Evolutionary conservation across 2,329 filamentous ascomycete genomes (phyloP).

Genomic region (Aspergillus sp.): DNA sequence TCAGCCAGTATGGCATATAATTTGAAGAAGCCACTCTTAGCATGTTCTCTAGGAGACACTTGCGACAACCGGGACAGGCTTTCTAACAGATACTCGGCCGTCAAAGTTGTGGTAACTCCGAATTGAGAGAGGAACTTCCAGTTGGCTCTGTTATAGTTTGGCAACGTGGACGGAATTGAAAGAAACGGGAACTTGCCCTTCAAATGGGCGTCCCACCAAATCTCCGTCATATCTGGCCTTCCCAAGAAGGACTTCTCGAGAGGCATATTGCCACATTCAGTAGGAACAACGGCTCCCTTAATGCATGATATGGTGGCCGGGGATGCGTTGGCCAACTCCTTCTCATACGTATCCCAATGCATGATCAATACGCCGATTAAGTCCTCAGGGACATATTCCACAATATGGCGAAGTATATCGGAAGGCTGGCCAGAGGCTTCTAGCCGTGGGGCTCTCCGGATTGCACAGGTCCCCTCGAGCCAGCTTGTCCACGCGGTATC

Average conservation of each 20-base stretch:
- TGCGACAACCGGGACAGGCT: neutral
- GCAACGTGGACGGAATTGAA: neutral
- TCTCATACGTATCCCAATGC: neutral
- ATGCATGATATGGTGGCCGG: neutral
- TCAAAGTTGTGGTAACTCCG: neutral
- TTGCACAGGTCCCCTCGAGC: neutral
- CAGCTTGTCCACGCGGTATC: neutral
- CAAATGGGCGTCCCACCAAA: neutral
- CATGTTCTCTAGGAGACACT: neutral
- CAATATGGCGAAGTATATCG: neutral
- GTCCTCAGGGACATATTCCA: neutral
- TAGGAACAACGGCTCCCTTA: neutral
- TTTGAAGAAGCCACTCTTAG: neutral
- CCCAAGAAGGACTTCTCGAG: neutral
- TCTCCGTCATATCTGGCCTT: neutral
- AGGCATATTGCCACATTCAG: neutral
- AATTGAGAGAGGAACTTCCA: neutral
- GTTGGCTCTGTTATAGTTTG: neutral
- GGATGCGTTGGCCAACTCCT: neutral
- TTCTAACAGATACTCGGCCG: neutral
- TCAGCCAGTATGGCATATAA: neutral
- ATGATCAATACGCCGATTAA: neutral
- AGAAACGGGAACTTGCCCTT: neutral
- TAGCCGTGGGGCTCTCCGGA: neutral
- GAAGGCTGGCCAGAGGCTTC: neutral